These are phyloP conservation scores for Schizopora paradoxa DNA, from an alignment of 1,284 basidiomycete genomes.

Conservation along the genomic window DNA sequence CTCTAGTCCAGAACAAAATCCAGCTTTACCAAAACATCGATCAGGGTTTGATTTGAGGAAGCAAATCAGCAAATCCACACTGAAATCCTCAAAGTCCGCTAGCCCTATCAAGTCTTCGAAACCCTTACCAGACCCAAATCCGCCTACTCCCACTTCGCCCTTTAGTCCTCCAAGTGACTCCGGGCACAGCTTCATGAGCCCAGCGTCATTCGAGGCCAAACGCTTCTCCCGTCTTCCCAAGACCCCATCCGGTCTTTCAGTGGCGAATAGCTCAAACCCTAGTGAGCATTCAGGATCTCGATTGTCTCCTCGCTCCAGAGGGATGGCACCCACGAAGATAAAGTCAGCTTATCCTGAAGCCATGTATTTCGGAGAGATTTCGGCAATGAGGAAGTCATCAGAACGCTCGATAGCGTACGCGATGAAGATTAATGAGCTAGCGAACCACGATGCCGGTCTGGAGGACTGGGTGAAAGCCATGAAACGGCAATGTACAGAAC, in stretches of 20 bases:
- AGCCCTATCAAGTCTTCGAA: constrained; percentile 1
- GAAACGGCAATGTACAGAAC: constrained; percentile 48
- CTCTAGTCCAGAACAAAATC: too few species aligned
- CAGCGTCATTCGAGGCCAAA: constrained; percentile 38
- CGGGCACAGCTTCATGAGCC: constrained; percentile 21
- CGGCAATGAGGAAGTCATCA: constrained; percentile 53
- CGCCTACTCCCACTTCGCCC: background rate
- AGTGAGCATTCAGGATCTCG: constrained; percentile 30
- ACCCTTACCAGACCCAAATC: constrained; percentile 5
- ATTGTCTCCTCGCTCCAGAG: constrained; percentile 26
- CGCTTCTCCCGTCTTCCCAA: constrained; percentile 57
- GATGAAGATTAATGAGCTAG: constrained; percentile 78
- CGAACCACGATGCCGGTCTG: constrained; percentile 73
- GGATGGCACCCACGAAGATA: constrained; percentile 31
- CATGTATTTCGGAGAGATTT: constrained; percentile 63
- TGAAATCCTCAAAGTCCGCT: too few species aligned
- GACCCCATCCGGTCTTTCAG: constrained; percentile 44
- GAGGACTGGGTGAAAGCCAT: constrained; percentile 67
- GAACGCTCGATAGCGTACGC: constrained; percentile 80
- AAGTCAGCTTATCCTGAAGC: constrained; percentile 60
- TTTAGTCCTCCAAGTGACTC: constrained; percentile 17
- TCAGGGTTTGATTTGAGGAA: too few species aligned
- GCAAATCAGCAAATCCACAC: too few species aligned
- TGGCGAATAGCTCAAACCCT: constrained; percentile 33
- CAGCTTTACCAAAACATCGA: too few species aligned